Percentiles rank a stretch among this genome's conserved stretches.
Evolutionary conservation across 2,329 filamentous ascomycete species (phyloP).

Genomic region (Pseudogymnoascus sp.): DNA sequence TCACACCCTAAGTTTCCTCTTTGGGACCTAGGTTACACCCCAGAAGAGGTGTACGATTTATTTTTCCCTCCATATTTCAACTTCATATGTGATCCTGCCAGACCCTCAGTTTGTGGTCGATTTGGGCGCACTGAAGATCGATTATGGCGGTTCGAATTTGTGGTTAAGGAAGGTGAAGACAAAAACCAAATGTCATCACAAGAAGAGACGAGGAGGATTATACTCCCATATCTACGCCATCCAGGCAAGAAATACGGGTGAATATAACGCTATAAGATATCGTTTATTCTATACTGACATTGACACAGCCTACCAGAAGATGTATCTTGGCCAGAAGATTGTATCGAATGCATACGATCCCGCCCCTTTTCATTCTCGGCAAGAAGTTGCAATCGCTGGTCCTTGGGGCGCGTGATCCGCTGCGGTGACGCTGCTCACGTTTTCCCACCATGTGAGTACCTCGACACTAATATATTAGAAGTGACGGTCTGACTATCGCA

Average conservation of each 20-base stretch:
- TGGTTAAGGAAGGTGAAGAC: slow-evolving; percentile 30
- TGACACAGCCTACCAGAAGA: slow-evolving; percentile 19
- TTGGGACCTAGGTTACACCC: slow-evolving; percentile 26
- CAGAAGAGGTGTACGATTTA: slow-evolving; percentile 25
- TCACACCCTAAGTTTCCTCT: slow-evolving; percentile 27
- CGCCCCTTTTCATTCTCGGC: slow-evolving; percentile 40
- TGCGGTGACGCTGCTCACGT: slow-evolving; percentile 48
- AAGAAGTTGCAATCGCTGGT: slow-evolving; percentile 42
- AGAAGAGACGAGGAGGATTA: slow-evolving; percentile 22
- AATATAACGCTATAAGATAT: not conserved
- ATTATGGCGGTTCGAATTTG: slow-evolving; percentile 31
- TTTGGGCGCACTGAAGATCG: slow-evolving; percentile 26
- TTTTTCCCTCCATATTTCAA: slow-evolving; percentile 28
- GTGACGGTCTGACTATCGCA: slow-evolving; percentile 12
- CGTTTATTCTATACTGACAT: not conserved
- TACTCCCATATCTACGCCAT: slow-evolving; percentile 29
- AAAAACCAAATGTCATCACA: slow-evolving; percentile 24
- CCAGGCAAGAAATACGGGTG: slow-evolving; percentile 18
- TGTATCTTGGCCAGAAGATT: slow-evolving; percentile 38
- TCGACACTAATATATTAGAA: not conserved
- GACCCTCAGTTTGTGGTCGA: slow-evolving; percentile 25
- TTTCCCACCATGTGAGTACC: slow-evolving; percentile 40
- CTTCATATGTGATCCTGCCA: slow-evolving; percentile 24
- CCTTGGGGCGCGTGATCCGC: slow-evolving; percentile 34
- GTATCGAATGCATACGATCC: slow-evolving; percentile 41